Conservation (phyloP, 2,329 filamentous ascomycete species). For the Cladophialophora yegresii region DNA sequence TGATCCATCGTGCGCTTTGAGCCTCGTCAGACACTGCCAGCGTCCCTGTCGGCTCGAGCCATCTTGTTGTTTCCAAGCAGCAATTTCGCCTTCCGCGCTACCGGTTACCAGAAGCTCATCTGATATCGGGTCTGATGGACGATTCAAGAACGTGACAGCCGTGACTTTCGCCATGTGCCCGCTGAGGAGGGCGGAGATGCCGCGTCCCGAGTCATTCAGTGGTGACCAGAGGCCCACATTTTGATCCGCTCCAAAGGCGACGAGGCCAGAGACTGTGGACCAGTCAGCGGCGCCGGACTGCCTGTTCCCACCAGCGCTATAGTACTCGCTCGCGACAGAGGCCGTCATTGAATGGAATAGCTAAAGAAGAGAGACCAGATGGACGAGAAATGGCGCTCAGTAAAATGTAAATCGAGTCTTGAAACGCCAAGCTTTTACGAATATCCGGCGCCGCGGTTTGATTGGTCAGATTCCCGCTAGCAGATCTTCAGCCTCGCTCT, state of each 20-base stretch:
- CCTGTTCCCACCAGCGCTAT: slow-evolving; percentile 84
- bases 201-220: slow-evolving; percentile 50
- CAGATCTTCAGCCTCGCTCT: background rate
- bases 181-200: slow-evolving; percentile 67
- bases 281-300: slow-evolving; percentile 90
- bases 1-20: slow-evolving; percentile 69
- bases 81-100: slow-evolving; percentile 75
- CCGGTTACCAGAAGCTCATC: slow-evolving; percentile 71
- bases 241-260: slow-evolving; percentile 86
- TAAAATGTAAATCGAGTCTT: background rate
- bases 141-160: slow-evolving; percentile 74
- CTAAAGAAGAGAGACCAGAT: no score
- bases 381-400: background rate
- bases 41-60: slow-evolving; percentile 14
- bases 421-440: background rate
- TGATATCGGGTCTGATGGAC: slow-evolving; percentile 43
- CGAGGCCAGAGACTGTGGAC: slow-evolving; percentile 66
- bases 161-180: slow-evolving; percentile 82
- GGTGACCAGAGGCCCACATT: slow-evolving; percentile 86
- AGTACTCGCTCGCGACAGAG: slow-evolving; percentile 47
- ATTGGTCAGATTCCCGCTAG: background rate
- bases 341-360: background rate
- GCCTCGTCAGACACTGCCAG: slow-evolving; percentile 52
- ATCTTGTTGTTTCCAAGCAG: slow-evolving; percentile 57
- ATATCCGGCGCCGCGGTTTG: background rate